phyloP scores from a whole-genome alignment of 1,284 basidiomycete species.

The Boletus holoroseus region DNA sequence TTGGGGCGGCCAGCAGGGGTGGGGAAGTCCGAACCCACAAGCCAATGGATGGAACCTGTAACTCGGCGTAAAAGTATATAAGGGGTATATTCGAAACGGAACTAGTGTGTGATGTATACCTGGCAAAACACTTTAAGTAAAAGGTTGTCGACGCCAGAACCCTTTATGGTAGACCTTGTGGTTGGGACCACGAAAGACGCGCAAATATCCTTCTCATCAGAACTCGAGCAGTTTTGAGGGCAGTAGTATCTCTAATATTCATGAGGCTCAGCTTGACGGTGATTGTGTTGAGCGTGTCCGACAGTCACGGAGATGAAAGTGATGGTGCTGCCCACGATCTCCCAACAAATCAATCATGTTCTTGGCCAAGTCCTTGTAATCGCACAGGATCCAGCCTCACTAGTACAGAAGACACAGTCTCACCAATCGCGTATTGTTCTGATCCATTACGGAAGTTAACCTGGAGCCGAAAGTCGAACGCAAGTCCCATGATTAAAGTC shows the following conservation, averaged over 20 bases:
- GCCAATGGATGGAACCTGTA: slow-evolving; percentile 52
- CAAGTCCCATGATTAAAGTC: background rate
- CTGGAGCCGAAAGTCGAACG: background rate
- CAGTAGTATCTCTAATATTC: background rate
- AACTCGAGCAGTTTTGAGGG: background rate
- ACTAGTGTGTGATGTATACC: background rate
- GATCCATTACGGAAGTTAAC: background rate
- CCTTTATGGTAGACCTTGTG: background rate
- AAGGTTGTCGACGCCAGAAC: too few species aligned
- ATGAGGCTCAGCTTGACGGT: background rate
- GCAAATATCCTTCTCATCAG: background rate
- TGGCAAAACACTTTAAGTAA: background rate
- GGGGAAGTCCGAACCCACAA: slow-evolving; percentile 42
- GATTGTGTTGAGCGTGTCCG: background rate
- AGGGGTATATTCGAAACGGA: background rate
- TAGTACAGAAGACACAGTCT: background rate
- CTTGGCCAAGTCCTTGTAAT: background rate
- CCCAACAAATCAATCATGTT: background rate
- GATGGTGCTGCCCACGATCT: background rate
- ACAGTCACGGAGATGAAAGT: background rate
- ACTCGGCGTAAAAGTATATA: background rate
- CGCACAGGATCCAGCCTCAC: background rate
- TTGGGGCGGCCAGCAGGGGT: slow-evolving; percentile 36
- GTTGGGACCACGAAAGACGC: background rate
- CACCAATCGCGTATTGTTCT: background rate